These are phyloP conservation scores for Cucurbita moschata DNA, from an alignment of 306 rosid genomes.

Conservation along the genomic window DNA sequence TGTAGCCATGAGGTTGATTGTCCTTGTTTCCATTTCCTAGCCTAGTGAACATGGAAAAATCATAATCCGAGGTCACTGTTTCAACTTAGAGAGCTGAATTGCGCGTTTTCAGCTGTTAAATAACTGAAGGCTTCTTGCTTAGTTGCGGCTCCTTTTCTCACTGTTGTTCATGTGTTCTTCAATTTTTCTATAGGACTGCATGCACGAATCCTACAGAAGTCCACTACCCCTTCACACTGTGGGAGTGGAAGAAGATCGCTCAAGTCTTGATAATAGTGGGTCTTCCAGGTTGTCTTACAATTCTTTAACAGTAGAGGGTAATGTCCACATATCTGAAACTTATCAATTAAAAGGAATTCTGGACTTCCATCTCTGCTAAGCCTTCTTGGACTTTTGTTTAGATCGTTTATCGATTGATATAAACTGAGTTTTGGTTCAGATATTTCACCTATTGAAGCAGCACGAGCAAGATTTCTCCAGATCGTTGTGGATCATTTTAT, in stretches of 20 bases:
- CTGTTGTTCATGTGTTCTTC: not conserved
- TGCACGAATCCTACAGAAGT: conserved; percentile 50
- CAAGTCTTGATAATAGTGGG: conserved; percentile 53
- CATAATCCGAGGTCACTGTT: too few species aligned
- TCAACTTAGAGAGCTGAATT: not conserved
- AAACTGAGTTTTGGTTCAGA: conserved; percentile 33
- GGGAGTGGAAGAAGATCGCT: conserved; percentile 68
- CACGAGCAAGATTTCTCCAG: conserved; percentile 71
- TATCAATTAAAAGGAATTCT: not conserved
- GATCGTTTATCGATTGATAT: conserved; percentile 6
- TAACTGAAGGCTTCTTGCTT: not conserved
- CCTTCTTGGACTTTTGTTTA: not conserved
- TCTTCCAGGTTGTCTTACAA: conserved; percentile 45
- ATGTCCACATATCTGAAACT: not conserved
- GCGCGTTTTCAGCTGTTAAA: not conserved
- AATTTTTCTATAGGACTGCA: conserved; percentile 40
- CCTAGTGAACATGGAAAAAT: too few species aligned
- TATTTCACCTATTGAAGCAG: conserved; percentile 69
- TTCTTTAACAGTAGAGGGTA: conserved; percentile 53
- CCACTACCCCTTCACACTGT: conserved; percentile 57
- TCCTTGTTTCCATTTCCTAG: too few species aligned
- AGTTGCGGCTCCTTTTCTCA: not conserved
- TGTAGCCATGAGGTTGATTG: not conserved
- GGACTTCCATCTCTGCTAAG: not conserved
- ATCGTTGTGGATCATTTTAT: conserved; percentile 77